These are phyloP conservation scores for Medicago ruthenica DNA, from an alignment of 306 rosid genomes.

Conservation along the genomic window DNA sequence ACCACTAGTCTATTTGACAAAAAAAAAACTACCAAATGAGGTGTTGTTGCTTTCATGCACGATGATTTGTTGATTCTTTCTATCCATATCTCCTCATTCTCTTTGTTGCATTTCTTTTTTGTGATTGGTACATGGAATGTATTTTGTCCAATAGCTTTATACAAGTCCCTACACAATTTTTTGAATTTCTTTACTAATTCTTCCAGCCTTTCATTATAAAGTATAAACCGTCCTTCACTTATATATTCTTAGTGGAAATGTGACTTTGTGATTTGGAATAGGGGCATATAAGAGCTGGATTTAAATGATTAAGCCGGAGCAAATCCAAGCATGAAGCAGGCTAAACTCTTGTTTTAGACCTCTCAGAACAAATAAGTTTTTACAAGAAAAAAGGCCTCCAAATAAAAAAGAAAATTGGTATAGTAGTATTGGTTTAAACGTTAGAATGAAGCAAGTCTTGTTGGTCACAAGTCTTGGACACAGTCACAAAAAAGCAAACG, in stretches of 20 bases:
- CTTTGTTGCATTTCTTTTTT: constrained; percentile 23
- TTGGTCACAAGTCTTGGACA: no score
- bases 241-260: not conserved
- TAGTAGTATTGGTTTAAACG: no score
- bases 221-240: constrained; percentile 5
- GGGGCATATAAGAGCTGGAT: not conserved
- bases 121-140: constrained; percentile 32
- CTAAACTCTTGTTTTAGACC: no score
- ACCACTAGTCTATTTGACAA: no score
- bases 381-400: no score
- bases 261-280: not conserved
- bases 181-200: constrained; percentile 24
- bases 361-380: no score
- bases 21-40: no score
- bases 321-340: no score
- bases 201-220: constrained; percentile 28
- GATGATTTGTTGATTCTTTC: constrained; percentile 1
- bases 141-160: not conserved
- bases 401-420: no score
- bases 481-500: no score
- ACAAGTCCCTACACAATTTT: constrained; percentile 6
- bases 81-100: constrained; percentile 43
- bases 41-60: constrained; percentile 26
- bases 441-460: no score
- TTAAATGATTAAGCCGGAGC: not conserved